Base-by-base conservation (phyloP, 1,139 yeast genomes). In the Schizosaccharomyces versatilis region DNA sequence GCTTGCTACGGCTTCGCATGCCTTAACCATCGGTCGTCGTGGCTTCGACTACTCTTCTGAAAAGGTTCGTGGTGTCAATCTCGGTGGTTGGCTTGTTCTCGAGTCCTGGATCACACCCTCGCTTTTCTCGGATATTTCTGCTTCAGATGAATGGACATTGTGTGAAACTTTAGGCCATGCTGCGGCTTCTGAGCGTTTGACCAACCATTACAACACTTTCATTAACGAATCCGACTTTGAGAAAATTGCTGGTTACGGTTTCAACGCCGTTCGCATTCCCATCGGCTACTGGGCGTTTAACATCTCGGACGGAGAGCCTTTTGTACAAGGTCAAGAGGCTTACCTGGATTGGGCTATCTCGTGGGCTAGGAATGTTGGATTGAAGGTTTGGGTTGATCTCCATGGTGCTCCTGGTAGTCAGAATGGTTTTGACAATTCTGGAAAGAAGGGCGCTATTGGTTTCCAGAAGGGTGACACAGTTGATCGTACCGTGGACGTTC, bases 381-480 rank as follows among this genome's bases (percentile, higher is more conserved):
- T 90, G 61, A 79, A 81, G 65, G 94, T 78, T 19, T 85, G 95
- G 96, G 74, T 90, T 55, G 98, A 90, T 67, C 71, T 90, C 63
- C 98, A 90, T 66, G 97, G 97, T 58, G 94, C 85, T 32, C 93
- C 96, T 53, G 97, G 96, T n/a, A 82, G 94, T 24, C 97, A 88
- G 68, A 88, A 88, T 52, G 96, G 97, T 19, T 90, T 86, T 66
- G 98, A 90, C 68, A 88, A 90, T 69, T 84, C 95, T 9, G 98
- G 98, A 38, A 70, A 77, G 59, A 75, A 95, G 62, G 95, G 84
- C 63, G 59, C 64, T 6, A 63, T 75, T 57, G 70, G 71, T 8
- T 60, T 62, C 62, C 81, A 79, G 66, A 65, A 70, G 32, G 63
- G 62, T 24, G 73, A 70, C 51, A 79, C 81, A 62, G 68, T 73